A percentile compares a stretch with the other conserved stretches of the same genome.
Evolutionary conservation across 2,329 filamentous ascomycete genomes (phyloP).

Genomic region (Ambrosiella cleistominuta): DNA sequence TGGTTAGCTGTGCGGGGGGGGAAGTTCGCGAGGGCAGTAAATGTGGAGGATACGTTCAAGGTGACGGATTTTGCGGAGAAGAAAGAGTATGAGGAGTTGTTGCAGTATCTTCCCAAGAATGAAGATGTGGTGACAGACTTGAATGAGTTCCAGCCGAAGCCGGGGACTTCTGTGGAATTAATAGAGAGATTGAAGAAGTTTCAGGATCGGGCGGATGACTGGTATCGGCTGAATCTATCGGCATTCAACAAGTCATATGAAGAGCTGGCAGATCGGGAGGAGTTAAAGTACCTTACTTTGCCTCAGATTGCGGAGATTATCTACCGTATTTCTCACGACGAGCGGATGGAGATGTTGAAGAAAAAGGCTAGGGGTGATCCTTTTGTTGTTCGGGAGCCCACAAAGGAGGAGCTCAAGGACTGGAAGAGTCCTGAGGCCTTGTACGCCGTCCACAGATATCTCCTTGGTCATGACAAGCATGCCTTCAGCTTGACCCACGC

Average conservation of each 20-base stretch:
- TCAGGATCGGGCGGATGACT: background rate
- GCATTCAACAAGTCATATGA: constrained; percentile 30
- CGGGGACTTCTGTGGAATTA: constrained; percentile 3
- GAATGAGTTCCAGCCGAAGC: background rate
- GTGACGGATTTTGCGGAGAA: constrained; percentile 28
- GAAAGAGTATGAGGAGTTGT: constrained; percentile 24
- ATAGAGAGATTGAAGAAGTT: background rate
- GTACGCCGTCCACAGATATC: constrained; percentile 52
- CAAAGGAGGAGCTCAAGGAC: background rate
- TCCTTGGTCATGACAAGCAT: constrained; percentile 41
- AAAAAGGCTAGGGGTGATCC: background rate
- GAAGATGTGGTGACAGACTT: background rate
- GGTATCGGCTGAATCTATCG: constrained; percentile 21
- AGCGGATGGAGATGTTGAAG: background rate
- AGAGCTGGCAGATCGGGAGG: constrained; percentile 22
- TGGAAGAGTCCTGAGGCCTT: constrained; percentile 29
- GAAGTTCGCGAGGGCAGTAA: constrained; percentile 28
- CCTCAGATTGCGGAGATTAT: constrained; percentile 29
- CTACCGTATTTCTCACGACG: background rate
- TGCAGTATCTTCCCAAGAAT: constrained; percentile 14
- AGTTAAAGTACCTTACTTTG: constrained; percentile 30
- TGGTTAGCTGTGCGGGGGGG: constrained; percentile 38
- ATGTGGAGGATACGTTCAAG: constrained; percentile 30
- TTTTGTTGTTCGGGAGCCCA: background rate
- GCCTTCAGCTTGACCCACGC: constrained; percentile 34